Conservation (phyloP, 2,329 filamentous ascomycete genomes). For the Septoria petroselini region DNA sequence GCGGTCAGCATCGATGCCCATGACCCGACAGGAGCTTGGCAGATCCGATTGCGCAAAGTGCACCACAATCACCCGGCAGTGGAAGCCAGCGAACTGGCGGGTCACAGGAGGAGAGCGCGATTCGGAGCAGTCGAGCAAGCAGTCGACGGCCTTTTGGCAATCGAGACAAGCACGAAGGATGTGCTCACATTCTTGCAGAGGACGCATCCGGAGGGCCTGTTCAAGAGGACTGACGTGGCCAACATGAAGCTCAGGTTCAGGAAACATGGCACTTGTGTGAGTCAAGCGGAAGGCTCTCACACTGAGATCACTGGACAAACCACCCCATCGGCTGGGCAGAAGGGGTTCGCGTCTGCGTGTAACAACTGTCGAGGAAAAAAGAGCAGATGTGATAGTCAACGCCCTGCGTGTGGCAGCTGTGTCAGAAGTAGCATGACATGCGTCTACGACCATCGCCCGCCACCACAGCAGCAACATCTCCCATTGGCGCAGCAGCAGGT, state of each 20-base stretch:
- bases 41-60: constrained; percentile 35
- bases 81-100: constrained; percentile 31
- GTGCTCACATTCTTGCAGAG: constrained; percentile 35
- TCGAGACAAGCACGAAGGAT: constrained; percentile 34
- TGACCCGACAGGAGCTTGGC: constrained; percentile 35
- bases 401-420: constrained; percentile 32
- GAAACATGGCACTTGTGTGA: constrained; percentile 35
- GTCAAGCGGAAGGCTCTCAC: constrained; percentile 12
- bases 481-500: constrained; percentile 11
- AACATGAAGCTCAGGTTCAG: constrained; percentile 39
- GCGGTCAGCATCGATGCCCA: constrained; percentile 34
- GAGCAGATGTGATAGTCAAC: constrained; percentile 30
- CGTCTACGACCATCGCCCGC: constrained; percentile 29
- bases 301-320: constrained; percentile 3
- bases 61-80: constrained; percentile 37
- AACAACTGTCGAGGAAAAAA: constrained; percentile 32
- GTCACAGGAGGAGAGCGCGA: constrained; percentile 35
- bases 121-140: constrained; percentile 34
- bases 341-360: constrained; percentile 30
- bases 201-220: constrained; percentile 36
- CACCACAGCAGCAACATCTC: constrained; percentile 8
- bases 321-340: constrained; percentile 1
- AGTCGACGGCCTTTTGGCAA: constrained; percentile 35
- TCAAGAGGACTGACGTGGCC: constrained; percentile 37
- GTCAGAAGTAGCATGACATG: constrained; percentile 21